A percentile compares a stretch with the other conserved stretches of the same genome.
Conservation (phyloP, 1,284 basidiomycete species). For the Leccinum proximum region DNA sequence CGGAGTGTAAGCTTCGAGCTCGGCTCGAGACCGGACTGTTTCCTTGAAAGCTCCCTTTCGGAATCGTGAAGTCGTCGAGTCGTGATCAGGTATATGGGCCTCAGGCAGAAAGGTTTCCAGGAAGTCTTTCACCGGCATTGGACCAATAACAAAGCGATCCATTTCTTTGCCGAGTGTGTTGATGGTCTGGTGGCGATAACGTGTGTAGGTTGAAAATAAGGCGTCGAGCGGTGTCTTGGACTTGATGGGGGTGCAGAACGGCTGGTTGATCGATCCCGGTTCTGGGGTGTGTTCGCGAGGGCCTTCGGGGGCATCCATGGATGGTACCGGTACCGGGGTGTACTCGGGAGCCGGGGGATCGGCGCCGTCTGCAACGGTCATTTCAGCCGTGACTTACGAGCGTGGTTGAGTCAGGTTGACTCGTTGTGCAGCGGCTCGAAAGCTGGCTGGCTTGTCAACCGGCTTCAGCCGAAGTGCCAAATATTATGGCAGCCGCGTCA, state of each 20-base stretch:
- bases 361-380: neutral
- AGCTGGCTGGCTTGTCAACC: neutral
- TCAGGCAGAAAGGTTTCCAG: neutral
- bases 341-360: neutral
- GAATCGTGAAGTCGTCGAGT: neutral
- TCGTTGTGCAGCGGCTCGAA: neutral
- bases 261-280: neutral
- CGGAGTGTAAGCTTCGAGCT: neutral
- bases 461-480: neutral
- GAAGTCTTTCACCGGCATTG: constrained; percentile 1
- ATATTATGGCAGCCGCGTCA: too few species aligned
- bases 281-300: neutral
- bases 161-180: neutral
- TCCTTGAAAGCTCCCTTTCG: neutral
- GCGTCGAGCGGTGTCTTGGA: neutral
- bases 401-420: too few species aligned
- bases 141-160: neutral
- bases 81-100: neutral
- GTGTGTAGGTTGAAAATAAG: neutral
- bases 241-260: neutral
- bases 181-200: neutral
- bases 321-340: neutral
- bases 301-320: neutral
- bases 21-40: neutral
- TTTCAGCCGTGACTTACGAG: neutral